Conservation (phyloP, 371 early-diverging fungal species). For the Mortierella sp. region DNA sequence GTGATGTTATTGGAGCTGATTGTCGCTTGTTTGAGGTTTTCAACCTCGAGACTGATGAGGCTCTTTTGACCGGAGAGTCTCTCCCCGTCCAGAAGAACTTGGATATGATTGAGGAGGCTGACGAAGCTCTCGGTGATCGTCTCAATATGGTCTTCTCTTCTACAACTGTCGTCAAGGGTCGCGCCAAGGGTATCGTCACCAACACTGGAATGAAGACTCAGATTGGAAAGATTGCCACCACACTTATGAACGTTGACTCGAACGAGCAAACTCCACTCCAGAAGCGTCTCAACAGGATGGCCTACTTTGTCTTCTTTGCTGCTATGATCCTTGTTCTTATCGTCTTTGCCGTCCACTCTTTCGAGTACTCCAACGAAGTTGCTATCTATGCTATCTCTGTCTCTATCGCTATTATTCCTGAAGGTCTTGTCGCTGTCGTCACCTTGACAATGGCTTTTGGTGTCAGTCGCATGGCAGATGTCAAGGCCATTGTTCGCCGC, state of each 20-base stretch:
- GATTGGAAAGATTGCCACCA: constrained; percentile 58
- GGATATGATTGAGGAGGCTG: constrained; percentile 11
- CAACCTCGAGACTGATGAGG: constrained; percentile 59
- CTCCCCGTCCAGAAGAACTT: constrained; percentile 59
- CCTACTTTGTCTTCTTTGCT: constrained; percentile 55
- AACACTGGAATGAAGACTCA: constrained; percentile 56
- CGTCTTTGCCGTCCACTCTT: no score
- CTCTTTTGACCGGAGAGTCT: constrained; percentile 59
- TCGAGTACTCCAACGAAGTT: constrained; percentile 53
- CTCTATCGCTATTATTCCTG: constrained; percentile 63
- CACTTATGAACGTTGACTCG: constrained; percentile 32
- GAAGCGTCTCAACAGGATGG: constrained; percentile 55
- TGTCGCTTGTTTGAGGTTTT: constrained; percentile 53
- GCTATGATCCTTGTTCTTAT: constrained; percentile 56
- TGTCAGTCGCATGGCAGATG: constrained; percentile 55
- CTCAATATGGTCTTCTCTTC: constrained; percentile 58
- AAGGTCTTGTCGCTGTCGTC: constrained; percentile 64
- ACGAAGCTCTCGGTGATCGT: neutral
- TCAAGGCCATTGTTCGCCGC: constrained; percentile 59
- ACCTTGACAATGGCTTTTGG: constrained; percentile 61
- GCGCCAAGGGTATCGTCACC: constrained; percentile 55
- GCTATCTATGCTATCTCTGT: constrained; percentile 59
- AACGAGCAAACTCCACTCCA: constrained; percentile 59
- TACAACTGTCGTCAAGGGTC: constrained; percentile 59
- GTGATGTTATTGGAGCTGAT: constrained; percentile 59